These are phyloP conservation scores for Aspergillus egyptiacus DNA, from an alignment of 495 filamentous ascomycete genomes.

Conservation along the genomic window DNA sequence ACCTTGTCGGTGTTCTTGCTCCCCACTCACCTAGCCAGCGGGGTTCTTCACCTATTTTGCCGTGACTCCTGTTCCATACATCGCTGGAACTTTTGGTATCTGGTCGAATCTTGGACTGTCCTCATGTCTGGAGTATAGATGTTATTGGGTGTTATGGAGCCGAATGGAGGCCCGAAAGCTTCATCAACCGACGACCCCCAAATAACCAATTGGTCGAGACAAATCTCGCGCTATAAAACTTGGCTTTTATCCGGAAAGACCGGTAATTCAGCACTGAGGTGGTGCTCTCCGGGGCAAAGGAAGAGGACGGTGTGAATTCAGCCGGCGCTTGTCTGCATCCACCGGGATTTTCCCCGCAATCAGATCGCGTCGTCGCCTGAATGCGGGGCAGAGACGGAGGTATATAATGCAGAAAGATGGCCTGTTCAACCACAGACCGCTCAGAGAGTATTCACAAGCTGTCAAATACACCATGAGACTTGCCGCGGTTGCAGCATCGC, in stretches of 20 bases:
- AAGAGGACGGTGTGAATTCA: background rate
- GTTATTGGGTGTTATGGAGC: too few species aligned
- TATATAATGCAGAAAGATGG: background rate
- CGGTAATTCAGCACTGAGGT: too few species aligned
- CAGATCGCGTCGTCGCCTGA: background rate
- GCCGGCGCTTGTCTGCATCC: background rate
- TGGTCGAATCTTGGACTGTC: too few species aligned
- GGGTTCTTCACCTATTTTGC: too few species aligned
- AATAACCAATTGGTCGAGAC: background rate
- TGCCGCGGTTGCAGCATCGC: background rate
- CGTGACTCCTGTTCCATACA: too few species aligned
- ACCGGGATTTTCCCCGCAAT: background rate
- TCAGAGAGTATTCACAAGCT: background rate
- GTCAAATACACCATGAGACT: background rate
- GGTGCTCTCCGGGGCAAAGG: slow-evolving; percentile 1
- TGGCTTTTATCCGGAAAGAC: too few species aligned
- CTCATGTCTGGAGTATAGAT: too few species aligned
- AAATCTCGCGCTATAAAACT: background rate
- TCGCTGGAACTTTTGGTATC: too few species aligned
- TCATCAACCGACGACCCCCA: too few species aligned
- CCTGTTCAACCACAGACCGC: background rate
- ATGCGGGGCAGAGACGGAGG: background rate
- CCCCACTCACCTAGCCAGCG: too few species aligned
- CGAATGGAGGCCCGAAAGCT: too few species aligned
- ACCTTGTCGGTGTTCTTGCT: too few species aligned